Base-by-base conservation (phyloP, 345 rosid species). In the Euphorbia tirucalli region DNA sequence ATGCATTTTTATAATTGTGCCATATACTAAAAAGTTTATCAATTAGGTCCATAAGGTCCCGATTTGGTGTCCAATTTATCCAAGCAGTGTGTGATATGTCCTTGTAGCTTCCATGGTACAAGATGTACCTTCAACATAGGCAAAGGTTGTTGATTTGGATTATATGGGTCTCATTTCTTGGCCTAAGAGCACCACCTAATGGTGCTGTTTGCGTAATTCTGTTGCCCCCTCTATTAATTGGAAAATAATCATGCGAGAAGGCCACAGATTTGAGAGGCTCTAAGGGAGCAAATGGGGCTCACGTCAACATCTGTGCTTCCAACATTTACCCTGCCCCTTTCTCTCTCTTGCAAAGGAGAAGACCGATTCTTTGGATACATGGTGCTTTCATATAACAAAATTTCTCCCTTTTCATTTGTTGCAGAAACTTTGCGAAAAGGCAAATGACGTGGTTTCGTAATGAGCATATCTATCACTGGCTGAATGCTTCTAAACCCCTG, bases 401-500 rank as follows among this genome's bases (percentile, higher is more conserved):
- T 68, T 71, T n/a, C 60, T 30, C 37, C 69, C 77, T 63, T 61
- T 73, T 39, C 56, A 44, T 25, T 65, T 65, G 35, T 22, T 46
- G 71, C 84, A 91, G 98, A 83, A 94, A 94, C 80, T 91, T 94
- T 83, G 97, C 96, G 4, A 91, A 93, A 80, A 81, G 96, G 81
- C 98, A 94, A 80, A 77, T 91, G 86, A 94, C 98, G 48, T 94
- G 98, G 98, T 91, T 91, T 56, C 84, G 95, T 39, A 87, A 78
- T 76, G 98, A 92, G 80, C 87, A 74, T 56, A 85, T 88, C 70
- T 94, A 94, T 83, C 87, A 92, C 50, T 94, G 98, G 98, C 89
- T 94, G 32, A 78, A 91, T 80, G 98, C 97, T 76, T 89, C 98
- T 61, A 83, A 71, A 77, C 93, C 97, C 30, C 70, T 91, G 92